A percentile compares a stretch with the other conserved stretches of the same genome.
Evolutionary conservation across 345 rosid genomes (phyloP).

Genomic region (Raphanus raphanistrum): DNA sequence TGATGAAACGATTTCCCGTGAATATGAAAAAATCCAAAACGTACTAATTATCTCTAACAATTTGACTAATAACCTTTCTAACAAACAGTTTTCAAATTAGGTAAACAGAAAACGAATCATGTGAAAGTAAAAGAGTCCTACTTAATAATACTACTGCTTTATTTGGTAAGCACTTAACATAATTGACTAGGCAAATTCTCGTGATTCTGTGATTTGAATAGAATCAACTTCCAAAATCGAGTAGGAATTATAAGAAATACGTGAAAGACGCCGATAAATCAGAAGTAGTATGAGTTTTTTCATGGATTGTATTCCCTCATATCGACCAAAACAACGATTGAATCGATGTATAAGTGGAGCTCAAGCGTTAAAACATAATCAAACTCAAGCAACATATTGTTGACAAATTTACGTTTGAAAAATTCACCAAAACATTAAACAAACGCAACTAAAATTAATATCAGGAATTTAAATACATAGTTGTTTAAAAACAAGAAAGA

Average conservation of each 20-base stretch:
- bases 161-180: constrained; percentile 8
- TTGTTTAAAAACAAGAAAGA: not conserved
- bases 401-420: not conserved
- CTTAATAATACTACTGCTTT: not conserved
- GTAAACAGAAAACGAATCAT: not conserved
- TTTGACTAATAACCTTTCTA: not conserved
- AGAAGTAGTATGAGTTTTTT: not conserved
- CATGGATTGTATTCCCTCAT: not conserved
- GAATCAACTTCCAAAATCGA: not conserved
- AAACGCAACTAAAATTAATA: not conserved
- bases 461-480: not conserved
- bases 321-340: not conserved
- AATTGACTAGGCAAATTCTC: not conserved
- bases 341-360: not conserved
- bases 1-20: constrained; percentile 10
- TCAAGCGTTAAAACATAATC: not conserved
- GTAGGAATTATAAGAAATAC: not conserved
- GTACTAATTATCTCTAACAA: not conserved
- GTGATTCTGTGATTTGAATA: constrained; percentile 2
- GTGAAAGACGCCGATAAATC: not conserved
- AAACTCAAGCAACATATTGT: not conserved
- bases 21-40: not conserved
- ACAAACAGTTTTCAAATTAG: not conserved
- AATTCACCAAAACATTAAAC: not conserved
- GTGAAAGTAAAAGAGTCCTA: constrained; percentile 10